These are phyloP conservation scores for Kodamaea arcana DNA, from an alignment of 1,139 yeast species.

Conservation along the genomic window DNA sequence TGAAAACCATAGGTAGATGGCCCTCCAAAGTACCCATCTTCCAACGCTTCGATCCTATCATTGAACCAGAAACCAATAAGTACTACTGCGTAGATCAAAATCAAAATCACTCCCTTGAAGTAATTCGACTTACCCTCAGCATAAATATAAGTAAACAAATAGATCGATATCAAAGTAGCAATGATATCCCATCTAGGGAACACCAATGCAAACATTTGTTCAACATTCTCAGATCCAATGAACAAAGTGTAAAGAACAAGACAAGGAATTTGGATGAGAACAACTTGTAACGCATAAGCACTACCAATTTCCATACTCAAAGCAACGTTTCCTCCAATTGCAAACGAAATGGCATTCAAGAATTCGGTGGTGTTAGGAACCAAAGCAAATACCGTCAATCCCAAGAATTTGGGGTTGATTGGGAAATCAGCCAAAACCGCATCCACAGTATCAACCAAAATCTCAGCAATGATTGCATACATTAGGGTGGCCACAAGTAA, in stretches of 20 bases:
- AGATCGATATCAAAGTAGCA: constrained; percentile 81
- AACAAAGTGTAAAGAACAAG: constrained; percentile 73
- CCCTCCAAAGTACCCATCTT: constrained; percentile 24
- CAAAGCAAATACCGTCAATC: constrained; percentile 89
- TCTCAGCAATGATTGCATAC: constrained; percentile 93
- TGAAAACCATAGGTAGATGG: not conserved
- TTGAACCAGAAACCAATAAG: constrained; percentile 79
- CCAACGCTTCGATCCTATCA: constrained; percentile 33
- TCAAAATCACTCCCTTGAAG: constrained; percentile 88
- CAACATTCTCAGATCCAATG: constrained; percentile 31
- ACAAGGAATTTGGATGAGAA: constrained; percentile 88
- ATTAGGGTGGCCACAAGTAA: constrained; percentile 78
- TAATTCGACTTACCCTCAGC: constrained; percentile 97
- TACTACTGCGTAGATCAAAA: constrained; percentile 73
- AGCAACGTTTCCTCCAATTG: constrained; percentile 93
- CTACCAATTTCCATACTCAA: constrained; percentile 96
- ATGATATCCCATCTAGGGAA: constrained; percentile 96
- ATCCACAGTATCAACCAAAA: constrained; percentile 90
- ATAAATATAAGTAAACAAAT: constrained; percentile 86
- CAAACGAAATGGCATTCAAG: constrained; percentile 94
- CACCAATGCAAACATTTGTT: constrained; percentile 70
- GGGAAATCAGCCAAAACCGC: constrained; percentile 74
- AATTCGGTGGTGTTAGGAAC: constrained; percentile 98
- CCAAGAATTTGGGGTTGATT: constrained; percentile 84
- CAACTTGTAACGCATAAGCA: constrained; percentile 97